Conservation (phyloP, 306 rosid species). For the Hippophae tibetana region DNA sequence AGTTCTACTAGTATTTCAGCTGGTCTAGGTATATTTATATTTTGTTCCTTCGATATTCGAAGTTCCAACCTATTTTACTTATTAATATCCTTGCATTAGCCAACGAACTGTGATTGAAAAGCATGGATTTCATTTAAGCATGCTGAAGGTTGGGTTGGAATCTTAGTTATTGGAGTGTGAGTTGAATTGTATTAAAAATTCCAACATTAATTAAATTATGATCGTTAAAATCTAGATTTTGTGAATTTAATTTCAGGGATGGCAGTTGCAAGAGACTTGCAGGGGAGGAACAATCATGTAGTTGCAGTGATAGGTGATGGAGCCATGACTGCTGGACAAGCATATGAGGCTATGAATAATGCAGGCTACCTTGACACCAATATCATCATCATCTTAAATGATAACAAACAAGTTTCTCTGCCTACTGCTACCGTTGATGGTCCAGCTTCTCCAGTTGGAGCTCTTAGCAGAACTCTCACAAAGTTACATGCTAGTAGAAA, state of each 20-base stretch:
- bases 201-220: too few relatives aligned
- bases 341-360: constrained; percentile 66
- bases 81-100: too few relatives aligned
- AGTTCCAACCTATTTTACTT: too few relatives aligned
- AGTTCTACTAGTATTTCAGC: constrained; percentile 70
- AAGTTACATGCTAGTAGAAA: constrained; percentile 30
- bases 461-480: constrained; percentile 46
- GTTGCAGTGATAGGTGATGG: constrained; percentile 63
- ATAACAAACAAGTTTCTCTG: constrained; percentile 57
- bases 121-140: too few relatives aligned
- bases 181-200: background rate
- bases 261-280: constrained; percentile 58
- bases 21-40: constrained; percentile 35
- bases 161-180: too few relatives aligned
- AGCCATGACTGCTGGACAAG: constrained; percentile 66
- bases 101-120: too few relatives aligned
- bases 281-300: constrained; percentile 46
- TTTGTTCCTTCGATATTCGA: background rate
- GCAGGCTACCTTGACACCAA: constrained; percentile 58
- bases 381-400: constrained; percentile 51
- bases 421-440: constrained; percentile 63
- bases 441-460: constrained; percentile 53
- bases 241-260: constrained; percentile 28
- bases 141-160: too few relatives aligned
- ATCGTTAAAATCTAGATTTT: background rate